phyloP scores from a whole-genome alignment of 768 basidiomycete genomes.

The Naganishia vishniacii region DNA sequence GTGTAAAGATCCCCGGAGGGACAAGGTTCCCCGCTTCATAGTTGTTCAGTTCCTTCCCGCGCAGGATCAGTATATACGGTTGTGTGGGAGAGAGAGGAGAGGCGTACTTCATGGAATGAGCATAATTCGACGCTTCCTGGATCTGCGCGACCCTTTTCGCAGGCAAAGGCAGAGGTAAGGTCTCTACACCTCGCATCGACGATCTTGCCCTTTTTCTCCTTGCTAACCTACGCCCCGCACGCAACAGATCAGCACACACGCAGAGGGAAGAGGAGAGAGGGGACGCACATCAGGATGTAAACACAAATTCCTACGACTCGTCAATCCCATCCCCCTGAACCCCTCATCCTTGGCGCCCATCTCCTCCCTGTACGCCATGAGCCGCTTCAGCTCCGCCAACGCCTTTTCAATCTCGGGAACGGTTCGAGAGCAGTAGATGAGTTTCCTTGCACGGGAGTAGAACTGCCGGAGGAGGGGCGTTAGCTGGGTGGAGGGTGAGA shows the following conservation, averaged over 20 bases:
- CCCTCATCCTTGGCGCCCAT: conserved; percentile 62
- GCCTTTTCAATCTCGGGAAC: conserved; percentile 99
- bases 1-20: conserved; percentile 82
- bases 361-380: conserved; percentile 81
- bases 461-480: conserved; percentile 55
- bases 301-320: conserved; percentile 92
- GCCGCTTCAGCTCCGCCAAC: conserved; percentile 82
- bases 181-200: conserved; percentile 97
- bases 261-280: neutral
- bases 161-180: conserved; percentile 74
- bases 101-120: conserved; percentile 83
- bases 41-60: conserved; percentile 69
- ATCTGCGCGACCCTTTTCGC: conserved; percentile 74
- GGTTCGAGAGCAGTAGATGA: conserved; percentile 97
- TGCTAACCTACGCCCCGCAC: conserved; percentile 62
- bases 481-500: neutral
- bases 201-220: conserved; percentile 96
- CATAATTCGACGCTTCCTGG: conserved; percentile 89
- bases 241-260: neutral
- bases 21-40: conserved; percentile 75
- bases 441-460: conserved; percentile 83
- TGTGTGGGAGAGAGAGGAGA: neutral
- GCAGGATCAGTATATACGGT: conserved; percentile 24
- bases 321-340: conserved; percentile 85
- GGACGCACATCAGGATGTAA: conserved; percentile 76